Base-by-base conservation (phyloP, 2,329 filamentous ascomycete species). In the Cladophialophora yegresii region DNA sequence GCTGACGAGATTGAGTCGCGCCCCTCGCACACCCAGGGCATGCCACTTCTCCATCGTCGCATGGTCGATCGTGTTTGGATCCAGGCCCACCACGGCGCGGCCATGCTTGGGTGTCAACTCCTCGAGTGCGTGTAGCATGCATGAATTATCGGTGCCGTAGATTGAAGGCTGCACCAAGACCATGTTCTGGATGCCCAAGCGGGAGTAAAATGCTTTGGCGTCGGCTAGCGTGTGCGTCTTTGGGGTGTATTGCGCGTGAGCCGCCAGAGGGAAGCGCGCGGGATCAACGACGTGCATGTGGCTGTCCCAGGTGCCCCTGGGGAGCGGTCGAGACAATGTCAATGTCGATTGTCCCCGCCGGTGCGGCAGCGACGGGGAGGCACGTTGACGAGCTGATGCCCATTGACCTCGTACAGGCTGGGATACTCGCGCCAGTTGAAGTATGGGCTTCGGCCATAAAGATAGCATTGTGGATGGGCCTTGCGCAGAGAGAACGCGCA, bases 261-360 rank as follows among this genome's bases (percentile, higher is more conserved):
- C 65, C 28, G 78, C 75, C 8, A 86, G 72, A 0, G 83, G 80
- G 71, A 83, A 87, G 7, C 73, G 72, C 22, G 75, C 71, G 0
- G 83, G 84, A 58, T 86, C 83, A 55, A 87, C 78, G 36, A 88
- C 80, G 72, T 88, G 86, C 83, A 88, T 87, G 72, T 88, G 85
- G 57, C 81, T 83, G 71, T 87, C 85, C 85, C 85, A 87, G 62
- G 85, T 78, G 13, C 77, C 76, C 13, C 67, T 63, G 3, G 82
- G 69, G 1, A 70, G 81, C n/a, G 65, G 56, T 32, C 62, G 67
- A 13, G 67, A 66, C 26, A 68, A 61, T 8, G 22, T 49, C 26
- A 68, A 61, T 8, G 22, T 49, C 6, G 28, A 53, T 36, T 43
- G 28, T 13, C 8, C 30, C 16, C 40, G 23, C 16, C 40, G 23